Percentiles rank a stretch among this genome's conserved stretches.
These are phyloP conservation scores for Hypoxylon sp. DNA, from an alignment of 2,329 filamentous ascomycete species.

Conservation along the genomic window DNA sequence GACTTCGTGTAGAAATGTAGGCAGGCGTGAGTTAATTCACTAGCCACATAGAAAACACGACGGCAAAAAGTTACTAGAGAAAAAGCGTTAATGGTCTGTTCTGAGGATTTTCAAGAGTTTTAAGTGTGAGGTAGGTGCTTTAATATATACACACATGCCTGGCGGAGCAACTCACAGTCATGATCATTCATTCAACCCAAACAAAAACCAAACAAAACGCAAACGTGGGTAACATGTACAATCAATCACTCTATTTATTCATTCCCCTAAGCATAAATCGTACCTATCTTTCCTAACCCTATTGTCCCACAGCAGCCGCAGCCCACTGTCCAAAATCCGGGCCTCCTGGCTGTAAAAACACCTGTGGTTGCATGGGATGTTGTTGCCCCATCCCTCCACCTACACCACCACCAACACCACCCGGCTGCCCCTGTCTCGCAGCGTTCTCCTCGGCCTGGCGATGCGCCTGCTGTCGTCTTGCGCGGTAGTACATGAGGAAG, in stretches of 20 bases:
- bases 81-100: too few species aligned
- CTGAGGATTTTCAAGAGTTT: too few species aligned
- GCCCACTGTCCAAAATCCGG: conserved; percentile 77
- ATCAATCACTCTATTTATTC: conserved; percentile 14
- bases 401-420: conserved; percentile 25
- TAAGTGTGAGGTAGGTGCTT: too few species aligned
- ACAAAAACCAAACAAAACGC: not conserved
- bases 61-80: too few species aligned
- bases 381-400: conserved; percentile 45
- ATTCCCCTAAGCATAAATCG: conserved; percentile 6
- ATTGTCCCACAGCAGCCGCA: conserved; percentile 73
- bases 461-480: conserved; percentile 75
- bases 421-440: conserved; percentile 42
- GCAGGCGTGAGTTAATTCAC: too few species aligned
- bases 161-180: too few species aligned
- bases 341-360: conserved; percentile 72
- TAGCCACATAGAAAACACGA: too few species aligned
- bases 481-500: conserved; percentile 85
- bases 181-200: too few species aligned
- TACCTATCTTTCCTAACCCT: not conserved
- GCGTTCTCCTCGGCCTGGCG: conserved; percentile 54
- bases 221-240: not conserved
- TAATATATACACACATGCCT: too few species aligned
- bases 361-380: conserved; percentile 11
- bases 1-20: not conserved